Base-by-base conservation (phyloP, 345 rosid genomes). In the Eucalyptus shirleyi region DNA sequence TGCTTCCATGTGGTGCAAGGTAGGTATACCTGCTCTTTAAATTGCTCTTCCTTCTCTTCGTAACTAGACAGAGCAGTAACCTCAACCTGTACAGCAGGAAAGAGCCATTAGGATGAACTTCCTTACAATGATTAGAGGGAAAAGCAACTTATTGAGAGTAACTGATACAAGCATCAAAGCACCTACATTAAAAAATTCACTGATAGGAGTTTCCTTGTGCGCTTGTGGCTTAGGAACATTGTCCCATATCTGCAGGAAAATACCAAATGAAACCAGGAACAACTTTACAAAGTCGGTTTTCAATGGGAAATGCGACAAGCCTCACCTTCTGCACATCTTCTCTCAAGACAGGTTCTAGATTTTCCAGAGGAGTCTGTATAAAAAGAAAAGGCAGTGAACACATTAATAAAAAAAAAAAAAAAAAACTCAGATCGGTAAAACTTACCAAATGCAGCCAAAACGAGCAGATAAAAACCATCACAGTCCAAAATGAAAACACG, bases 61-160 rank as follows among this genome's bases (percentile, higher is more conserved):
- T 88, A 98, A 96, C 99, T 98, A 91, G 98, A 95, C 88, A 98
- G 99, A 55, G 99, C 99, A 92, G 95, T 97, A 88, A 98, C 99
- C 93, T 97, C 97, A 92, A 98, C 99, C 99, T 98, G 95, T 89
- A 77, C 89, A 91, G 81, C 86, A 86, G 5, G 88, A 62, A 86
- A 89, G 50, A 62, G 88, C 51, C 49, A 37, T 77, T 37, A 40
- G 47, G 47, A 77, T 40, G 83, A 77, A 40, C 83, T 77, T 77
- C 47, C 4, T 40, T 77, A 40, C 47, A 5, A 51, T 14, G 34
- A 40, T 67, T 65, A 45, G 42, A 65, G 18, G 53, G 56, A 8
- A 88, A 88, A 47, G 44, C 32, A 44, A 47, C 26, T 37, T 72
- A 80, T 77, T 45, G 26, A 88, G n/a, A 88, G 28, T 17, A 69